Evolutionary conservation across 1,139 yeast species (phyloP), one percentile per base, ranked within the genome.

Genomic region (Hansenula lynferdii): DNA sequence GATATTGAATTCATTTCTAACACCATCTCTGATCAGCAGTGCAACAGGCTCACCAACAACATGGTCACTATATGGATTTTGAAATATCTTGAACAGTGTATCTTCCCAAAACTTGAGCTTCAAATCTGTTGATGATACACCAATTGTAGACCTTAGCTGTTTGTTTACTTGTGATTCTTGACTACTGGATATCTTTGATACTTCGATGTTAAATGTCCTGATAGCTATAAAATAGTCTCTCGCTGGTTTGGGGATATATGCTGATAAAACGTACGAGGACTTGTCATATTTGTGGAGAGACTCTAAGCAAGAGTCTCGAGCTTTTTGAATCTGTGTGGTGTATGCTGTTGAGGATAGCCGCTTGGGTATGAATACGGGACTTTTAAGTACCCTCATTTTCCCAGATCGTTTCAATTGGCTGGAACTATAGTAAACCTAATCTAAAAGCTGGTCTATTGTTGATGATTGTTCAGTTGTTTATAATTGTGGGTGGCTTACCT

Each of bases 211-310:
- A 61, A 86, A 79, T 1, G 85, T 83, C 35, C 83, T 63, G 29
- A 82, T 67, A 0, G 87, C 95, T n/a, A 81, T 47, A 48, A 72
- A 83, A 1, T 82, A 73, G 52, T 81, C 79, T 46, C 83, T 66
- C 1, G 82, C 75, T 7, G 80, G 80, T 28, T 69, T 71, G 4
- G 95, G 95, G 20, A 84, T 64, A 52, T 85, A 84, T 38, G 83
- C 84, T 3, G 83, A 75, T 19, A 85, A 63, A 10, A 85, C 59
- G 45, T 74, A 75, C 1, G 92, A 76, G 3, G 90, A 80, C 28
- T 85, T 63, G 57, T 85, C 95, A 40, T 61, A 69, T 24, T 58
- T 59, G 42, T 67, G 73, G 17, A 61, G 42, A 5, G 39, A 28
- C 1, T 35, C 37, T 4, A 28, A 11, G 15, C 52, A 45, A 10